Evolutionary conservation across 331 rosid species (phyloP), one percentile per base, ranked within the genome.

Genomic region (Spiraea crenata): DNA sequence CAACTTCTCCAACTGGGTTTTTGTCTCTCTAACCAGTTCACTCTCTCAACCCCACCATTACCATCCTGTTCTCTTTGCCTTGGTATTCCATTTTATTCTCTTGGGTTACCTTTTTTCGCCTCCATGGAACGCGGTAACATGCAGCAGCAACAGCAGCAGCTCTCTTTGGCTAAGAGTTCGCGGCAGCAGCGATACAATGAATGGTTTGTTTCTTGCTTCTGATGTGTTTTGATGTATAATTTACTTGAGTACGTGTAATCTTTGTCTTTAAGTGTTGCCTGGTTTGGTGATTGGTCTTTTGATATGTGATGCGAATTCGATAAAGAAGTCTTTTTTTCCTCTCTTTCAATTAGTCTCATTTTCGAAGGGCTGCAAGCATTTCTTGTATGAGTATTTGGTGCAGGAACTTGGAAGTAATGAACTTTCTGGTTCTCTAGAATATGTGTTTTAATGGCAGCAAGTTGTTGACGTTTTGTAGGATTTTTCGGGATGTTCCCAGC

Each of bases 401-500:
- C 31, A 25, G 31, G 31, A 25, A 25, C 31, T 25, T 1, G 31
- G 31, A 25, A 25, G 31, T 25, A 25, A 25, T 25, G 31, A 25
- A 25, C 1, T 25, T 25, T 25, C 31, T 25, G 31, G 31, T 25
- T 25, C 31, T 25, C 31, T 25, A 25, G 31, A 25, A 25, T n/a
- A n/a, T 25, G 31, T 25, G 31, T 25, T 25, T 25, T 25, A 25
- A 25, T 25, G 31, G 31, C 31, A 25, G 31, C 31, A 25, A 25
- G 31, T 70, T 66, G 45, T 71, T 59, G 19, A 72, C 17, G 7
- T 76, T 39, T 15, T 86, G 84, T 48, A 95, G 99, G 99, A 95
- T 95, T 76, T 95, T 95, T 73, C 96, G 96, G 6, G 99, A 95
- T 82, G 96, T 95, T 75, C 98, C 96, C 9, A 91, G 99, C 67